Evolutionary conservation across 176 grass and related monocot species (phyloP), one percentile per base, ranked within the genome.

Genomic region (Triticum monococcum): DNA sequence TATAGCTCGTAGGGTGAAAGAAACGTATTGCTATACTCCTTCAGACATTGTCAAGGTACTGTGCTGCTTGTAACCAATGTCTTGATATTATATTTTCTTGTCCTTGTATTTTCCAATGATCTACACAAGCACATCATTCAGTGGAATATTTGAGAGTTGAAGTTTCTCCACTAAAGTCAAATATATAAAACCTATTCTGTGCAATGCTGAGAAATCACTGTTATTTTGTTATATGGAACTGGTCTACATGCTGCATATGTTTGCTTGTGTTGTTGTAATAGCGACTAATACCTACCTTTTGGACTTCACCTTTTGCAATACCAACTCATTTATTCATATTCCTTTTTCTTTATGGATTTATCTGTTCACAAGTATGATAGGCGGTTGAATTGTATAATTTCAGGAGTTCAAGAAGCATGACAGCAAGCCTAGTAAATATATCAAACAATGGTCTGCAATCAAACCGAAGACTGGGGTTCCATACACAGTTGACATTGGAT

Each of bases 1-100:
- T 83, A 92, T 94, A 80, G 90, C 92, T 88, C 87, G 92, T 79
- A 98, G 89, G 86, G 92, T 98, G 43, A 98, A 98, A 92, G 94
- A 98, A 88, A 84, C 87, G 84, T 89, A 96, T 84, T 98, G 97
- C 64, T 98, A 98, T 79, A 94, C 90, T 92, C 91, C 88, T 85
- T 91, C 92, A 77, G 92, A 96, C 75, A 96, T 98, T 88, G 94
- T 98, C 88, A 96, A 96, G 97, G 97, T 94, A 98, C 69, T 66
- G 12, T 69, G 11, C 79, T 60, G 1, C 48, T 86, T 77, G 12
- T 35, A 59, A 26, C 35, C 82, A n/a, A 57, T 79, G 48, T 26
- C 25, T 67, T 12, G 38, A 83, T 68, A 48, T 36, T 79, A 62
- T 60, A 46, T 75, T 50, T 31, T 32, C 56, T 79, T 64, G 20